Base-by-base conservation (phyloP, 371 early-diverging fungal genomes). In the Dinochytrium kinnereticum region DNA sequence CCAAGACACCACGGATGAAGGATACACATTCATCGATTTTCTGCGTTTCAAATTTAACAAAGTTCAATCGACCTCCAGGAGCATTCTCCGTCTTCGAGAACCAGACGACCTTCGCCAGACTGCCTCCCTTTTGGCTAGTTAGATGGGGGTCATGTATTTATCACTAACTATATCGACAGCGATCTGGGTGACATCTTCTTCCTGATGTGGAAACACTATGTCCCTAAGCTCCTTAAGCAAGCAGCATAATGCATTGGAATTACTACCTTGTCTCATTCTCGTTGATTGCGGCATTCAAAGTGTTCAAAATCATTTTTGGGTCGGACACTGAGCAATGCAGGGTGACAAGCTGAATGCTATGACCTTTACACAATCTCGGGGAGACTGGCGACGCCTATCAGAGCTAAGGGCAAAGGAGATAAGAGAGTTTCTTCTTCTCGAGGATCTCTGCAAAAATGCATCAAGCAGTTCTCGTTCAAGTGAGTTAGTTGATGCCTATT, bases 101-200 rank as follows among this genome's bases (percentile, higher is more conserved):
- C 76, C 96, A 98, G 28, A 97, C 95, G 15, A 98, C 91, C 78
- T 98, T 98, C 68, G 96, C 95, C 13, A 98, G 82, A 34, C 95
- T 94, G 51, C 98, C 98, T 50, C 98, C 98, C 84, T 96, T 49
- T 15, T 2, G 53, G 30, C 13, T 64, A 39, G 44, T 37, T 57
- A 26, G 39, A 30, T 38, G 1, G 51, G 24, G 0, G n/a, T 28
- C n/a, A 34, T 39, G 66, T 68, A 69, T 49, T 26, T 51, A 17
- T 50, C 21, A 70, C 75, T 64, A 71, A 84, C 85, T 39, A 85
- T 80, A 68, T 97, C 97, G 57, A 97, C 91, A 24, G 97, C 96
- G 53, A 97, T 92, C 74, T 94, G 94, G n/a, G 93, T 87, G 38
- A 95, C 92, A 73, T 91, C 91, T 53, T 93, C 93, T 21, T 80